Base-by-base conservation (phyloP, 768 basidiomycete species). In the Suillus subaureus region DNA sequence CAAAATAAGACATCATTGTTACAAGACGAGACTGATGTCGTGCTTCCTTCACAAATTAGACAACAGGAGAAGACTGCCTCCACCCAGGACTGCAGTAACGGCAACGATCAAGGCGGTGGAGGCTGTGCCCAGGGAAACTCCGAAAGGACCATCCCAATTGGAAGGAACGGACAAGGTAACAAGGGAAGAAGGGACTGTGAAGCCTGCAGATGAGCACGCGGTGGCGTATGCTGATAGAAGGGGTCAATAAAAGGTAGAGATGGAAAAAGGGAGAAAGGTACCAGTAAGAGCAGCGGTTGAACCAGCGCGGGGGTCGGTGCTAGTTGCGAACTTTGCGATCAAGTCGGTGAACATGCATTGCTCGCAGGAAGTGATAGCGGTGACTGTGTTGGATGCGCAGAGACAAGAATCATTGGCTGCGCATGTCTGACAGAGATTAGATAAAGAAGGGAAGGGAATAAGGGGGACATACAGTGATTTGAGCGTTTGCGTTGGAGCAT, bases 321-420 rank as follows among this genome's bases (percentile, higher is more conserved):
- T 76, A 28, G 73, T 79, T 63, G 79, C 72, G 71, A 88, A 88
- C 42, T 77, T 75, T 11, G 71, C 70, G 68, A 93, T 82, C 33
- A 91, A 77, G 64, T 78, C 77, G 49, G 76, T 73, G 71, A 89
- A 87, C 82, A 89, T 84, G 80, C 91, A 93, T 70, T 88, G 85
- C 74, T 93, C 84, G 77, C 90, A 90, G 40, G 70, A 60, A 2
- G 80, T 75, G 63, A 93, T 75, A 1, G 77, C 68, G 1, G 73
- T 64, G 39, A 86, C 80, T 4, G 83, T 83, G 9, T 66, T 71
- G 16, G 75, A 65, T 21, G 65, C 70, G 79, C 91, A 93, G 31
- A 90, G 80, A 73, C 91, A 92, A 23, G 67, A 66, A 40, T 83
- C 75, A 67, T 85, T 67, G 12, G 66, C 77, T 21, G 73, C 73